phyloP scores from a whole-genome alignment of 2,329 filamentous ascomycete genomes.

The Ciborinia camelliae region DNA sequence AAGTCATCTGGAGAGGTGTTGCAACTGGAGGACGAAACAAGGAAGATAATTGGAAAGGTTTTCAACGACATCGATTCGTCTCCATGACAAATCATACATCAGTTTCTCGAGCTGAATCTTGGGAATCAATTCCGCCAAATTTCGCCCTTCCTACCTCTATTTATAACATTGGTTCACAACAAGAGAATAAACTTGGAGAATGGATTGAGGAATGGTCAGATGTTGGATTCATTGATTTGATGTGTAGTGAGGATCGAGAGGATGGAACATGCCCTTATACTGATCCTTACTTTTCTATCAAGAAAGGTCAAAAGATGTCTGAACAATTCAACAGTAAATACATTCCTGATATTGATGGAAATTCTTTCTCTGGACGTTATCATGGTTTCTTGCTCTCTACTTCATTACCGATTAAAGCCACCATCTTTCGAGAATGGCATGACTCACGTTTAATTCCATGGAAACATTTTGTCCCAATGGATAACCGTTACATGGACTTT shows the following conservation, averaged over 20 bases:
- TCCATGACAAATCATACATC: constrained; percentile 50
- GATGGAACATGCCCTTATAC: constrained; percentile 48
- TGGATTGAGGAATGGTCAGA: constrained; percentile 38
- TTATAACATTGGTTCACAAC: constrained; percentile 45
- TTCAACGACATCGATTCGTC: constrained; percentile 56
- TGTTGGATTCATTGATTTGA: constrained; percentile 41
- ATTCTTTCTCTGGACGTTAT: constrained; percentile 67
- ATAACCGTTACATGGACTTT: constrained; percentile 68
- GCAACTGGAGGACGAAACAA: constrained; percentile 55
- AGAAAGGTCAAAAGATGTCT: constrained; percentile 48
- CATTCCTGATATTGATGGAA: constrained; percentile 74
- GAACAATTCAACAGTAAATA: constrained; percentile 63
- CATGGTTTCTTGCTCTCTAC: constrained; percentile 66
- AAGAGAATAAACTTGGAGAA: constrained; percentile 44
- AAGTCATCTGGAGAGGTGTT: constrained; percentile 61
- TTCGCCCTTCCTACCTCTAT: constrained; percentile 50
- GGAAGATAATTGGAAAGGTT: constrained; percentile 50
- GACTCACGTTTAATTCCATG: constrained; percentile 70
- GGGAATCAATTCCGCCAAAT: constrained; percentile 45
- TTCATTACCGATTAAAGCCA: constrained; percentile 71
- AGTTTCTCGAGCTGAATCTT: constrained; percentile 37
- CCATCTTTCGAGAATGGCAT: constrained; percentile 78
- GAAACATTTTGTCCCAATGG: constrained; percentile 82
- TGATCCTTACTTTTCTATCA: constrained; percentile 43
- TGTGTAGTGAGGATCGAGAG: constrained; percentile 43